phyloP scores from a whole-genome alignment of 441 rosid species.

The Pelargonium citronellum region DNA sequence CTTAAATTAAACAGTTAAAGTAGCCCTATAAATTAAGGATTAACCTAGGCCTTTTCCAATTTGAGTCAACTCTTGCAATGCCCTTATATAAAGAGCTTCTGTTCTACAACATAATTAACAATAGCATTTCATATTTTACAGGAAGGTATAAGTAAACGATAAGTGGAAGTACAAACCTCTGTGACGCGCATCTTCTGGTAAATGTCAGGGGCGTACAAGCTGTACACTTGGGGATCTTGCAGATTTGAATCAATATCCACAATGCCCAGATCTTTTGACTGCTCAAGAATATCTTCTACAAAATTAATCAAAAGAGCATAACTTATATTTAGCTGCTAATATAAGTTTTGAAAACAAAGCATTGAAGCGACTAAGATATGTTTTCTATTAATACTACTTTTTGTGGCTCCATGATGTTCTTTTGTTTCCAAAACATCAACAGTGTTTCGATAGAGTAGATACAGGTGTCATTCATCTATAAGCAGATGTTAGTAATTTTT shows the following conservation, averaged over 20 bases:
- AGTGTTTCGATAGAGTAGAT: neutral
- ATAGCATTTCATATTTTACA: too few relatives aligned
- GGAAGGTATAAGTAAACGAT: too few relatives aligned
- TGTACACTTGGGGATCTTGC: conserved; percentile 66
- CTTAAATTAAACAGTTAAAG: too few relatives aligned
- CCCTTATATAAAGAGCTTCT: neutral
- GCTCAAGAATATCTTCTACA: conserved; percentile 42
- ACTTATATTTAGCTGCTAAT: conserved; percentile 1
- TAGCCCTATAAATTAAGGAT: too few relatives aligned
- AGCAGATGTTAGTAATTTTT: neutral
- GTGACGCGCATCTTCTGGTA: conserved; percentile 45
- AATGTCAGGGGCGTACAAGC: conserved; percentile 71
- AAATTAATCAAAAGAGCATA: conserved; percentile 22
- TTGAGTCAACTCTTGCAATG: too few relatives aligned
- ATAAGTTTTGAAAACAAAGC: conserved; percentile 11
- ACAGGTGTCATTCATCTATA: neutral
- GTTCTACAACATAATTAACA: neutral
- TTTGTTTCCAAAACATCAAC: conserved; percentile 5
- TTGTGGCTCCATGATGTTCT: conserved; percentile 4
- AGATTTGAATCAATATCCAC: conserved; percentile 64
- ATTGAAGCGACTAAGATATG: neutral
- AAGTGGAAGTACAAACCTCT: conserved; percentile 54
- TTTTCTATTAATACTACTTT: conserved; percentile 9
- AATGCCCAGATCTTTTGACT: conserved; percentile 33
- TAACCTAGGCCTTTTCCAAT: too few relatives aligned